Conservation (phyloP, 2,329 filamentous ascomycete genomes). For the Arthrobotrys megalospora region DNA sequence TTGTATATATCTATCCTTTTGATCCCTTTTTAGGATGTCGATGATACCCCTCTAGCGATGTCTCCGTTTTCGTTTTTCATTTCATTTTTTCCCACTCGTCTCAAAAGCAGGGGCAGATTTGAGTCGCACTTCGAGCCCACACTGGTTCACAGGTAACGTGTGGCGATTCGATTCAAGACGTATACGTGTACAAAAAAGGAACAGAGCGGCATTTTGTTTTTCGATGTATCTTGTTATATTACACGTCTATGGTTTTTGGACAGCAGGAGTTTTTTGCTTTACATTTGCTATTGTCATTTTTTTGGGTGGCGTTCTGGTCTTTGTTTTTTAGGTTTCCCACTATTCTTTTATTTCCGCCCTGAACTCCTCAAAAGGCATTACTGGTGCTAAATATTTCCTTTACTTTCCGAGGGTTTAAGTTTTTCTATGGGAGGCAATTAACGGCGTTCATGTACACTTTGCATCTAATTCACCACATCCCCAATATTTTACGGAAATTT, state of each 20-base stretch:
- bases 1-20: conserved; percentile 51
- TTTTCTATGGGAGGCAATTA: not conserved
- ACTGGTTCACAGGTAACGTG: conserved; percentile 57
- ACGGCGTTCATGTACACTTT: conserved; percentile 24
- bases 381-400: conserved; percentile 3
- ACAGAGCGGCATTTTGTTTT: conserved; percentile 26
- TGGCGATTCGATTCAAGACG: conserved; percentile 32
- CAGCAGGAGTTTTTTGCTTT: conserved; percentile 41
- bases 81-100: conserved; percentile 11
- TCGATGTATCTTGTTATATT: conserved; percentile 33
- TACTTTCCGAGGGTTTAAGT: conserved; percentile 6
- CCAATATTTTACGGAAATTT: conserved; percentile 47
- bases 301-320: conserved; percentile 43
- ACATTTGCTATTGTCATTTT: conserved; percentile 22
- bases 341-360: conserved; percentile 17
- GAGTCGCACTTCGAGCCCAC: conserved; percentile 33
- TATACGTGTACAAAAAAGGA: conserved; percentile 46
- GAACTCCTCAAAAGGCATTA: conserved; percentile 5
- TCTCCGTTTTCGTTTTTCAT: conserved; percentile 6
- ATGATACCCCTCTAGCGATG: conserved; percentile 55
- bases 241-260: conserved; percentile 2
- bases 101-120: conserved; percentile 34
- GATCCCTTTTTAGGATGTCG: conserved; percentile 22
- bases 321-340: conserved; percentile 9
- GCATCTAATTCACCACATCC: conserved; percentile 25